Base-by-base conservation (phyloP, 1,139 yeast genomes). In the Candida sanyaensis region DNA sequence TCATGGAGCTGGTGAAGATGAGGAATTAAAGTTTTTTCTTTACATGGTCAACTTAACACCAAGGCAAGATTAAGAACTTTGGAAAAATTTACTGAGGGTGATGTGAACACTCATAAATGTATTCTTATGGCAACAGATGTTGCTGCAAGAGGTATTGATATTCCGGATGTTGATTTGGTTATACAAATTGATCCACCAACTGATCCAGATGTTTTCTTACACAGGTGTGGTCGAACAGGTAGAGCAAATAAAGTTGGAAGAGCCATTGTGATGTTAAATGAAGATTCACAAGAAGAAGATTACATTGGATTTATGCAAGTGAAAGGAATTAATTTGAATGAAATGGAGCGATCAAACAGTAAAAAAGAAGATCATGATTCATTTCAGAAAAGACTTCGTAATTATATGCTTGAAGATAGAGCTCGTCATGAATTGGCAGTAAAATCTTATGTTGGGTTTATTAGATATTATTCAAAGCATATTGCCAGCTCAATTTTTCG, bases 71-170 rank as follows among this genome's bases (percentile, higher is more conserved):
- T 87, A 50, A 87, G 81, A 61, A 87, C 96, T 0, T 69, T 91
- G 40, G 74, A 75, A 21, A 72, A 66, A 29, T 92, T 91, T 59
- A 67, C 83, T 1, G 75, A 75, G 6, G 74, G 74, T 6, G 78
- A 72, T 44, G 59, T 69, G 1, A 57, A 67, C 31, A 59, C 73
- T 24, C 60, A 66, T 4, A 84, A 82, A 53, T 73, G 84, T n/a
- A 80, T 91, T 0, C 66, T 92, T 23, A 71, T 92, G 69, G 85
- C 93, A 4, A 87, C 95, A 0, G 95, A 87, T 70, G 92, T 87
- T 24, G 97, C 97, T 1, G 96, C 97, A 0, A 77, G 98, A 65
- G 98, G 98, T 38, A 81, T 92, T 30, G 98, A 92, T 70, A 83
- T 91, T 30, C 96, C 96, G 1, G 93, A 90, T 50, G 97, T 91